Conservation (phyloP, 441 rosid species). For the Gossypium davidsonii region DNA sequence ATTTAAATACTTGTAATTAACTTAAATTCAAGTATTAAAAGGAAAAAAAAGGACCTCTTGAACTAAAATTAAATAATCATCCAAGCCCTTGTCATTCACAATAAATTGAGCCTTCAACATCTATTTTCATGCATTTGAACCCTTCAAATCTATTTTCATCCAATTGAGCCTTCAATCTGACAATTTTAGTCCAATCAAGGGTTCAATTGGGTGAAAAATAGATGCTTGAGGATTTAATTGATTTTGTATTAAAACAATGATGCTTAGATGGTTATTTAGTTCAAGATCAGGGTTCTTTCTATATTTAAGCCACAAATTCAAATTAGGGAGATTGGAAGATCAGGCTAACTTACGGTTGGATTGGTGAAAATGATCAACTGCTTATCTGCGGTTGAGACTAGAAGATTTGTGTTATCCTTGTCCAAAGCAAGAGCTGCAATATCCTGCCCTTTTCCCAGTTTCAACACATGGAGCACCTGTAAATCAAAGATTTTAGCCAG, state of each 20-base stretch:
- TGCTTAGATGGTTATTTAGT: not conserved
- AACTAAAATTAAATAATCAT: no score
- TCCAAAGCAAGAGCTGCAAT: slow-evolving; percentile 78
- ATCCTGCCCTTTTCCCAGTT: slow-evolving; percentile 71
- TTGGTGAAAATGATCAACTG: slow-evolving; percentile 87
- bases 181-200: not conserved
- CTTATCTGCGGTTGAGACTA: slow-evolving; percentile 88
- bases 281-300: not conserved
- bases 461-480: slow-evolving; percentile 74
- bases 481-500: slow-evolving; percentile 16
- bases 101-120: not conserved
- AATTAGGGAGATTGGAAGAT: not conserved
- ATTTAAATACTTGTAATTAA: not conserved
- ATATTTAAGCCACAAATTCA: not conserved
- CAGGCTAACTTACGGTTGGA: slow-evolving; percentile 71
- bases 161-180: not conserved
- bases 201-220: not conserved
- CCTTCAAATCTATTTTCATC: not conserved
- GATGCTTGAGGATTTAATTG: not conserved
- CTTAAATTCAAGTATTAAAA: no score
- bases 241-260: not conserved
- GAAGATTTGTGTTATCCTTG: slow-evolving; percentile 76
- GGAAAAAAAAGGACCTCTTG: no score
- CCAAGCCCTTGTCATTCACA: no score
- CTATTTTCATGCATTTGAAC: not conserved